A percentile compares a stretch with the other conserved stretches of the same genome.
These are phyloP conservation scores for Chlamydomonas sp. DNA, from an alignment of 139 green algal species.

Conservation along the genomic window DNA sequence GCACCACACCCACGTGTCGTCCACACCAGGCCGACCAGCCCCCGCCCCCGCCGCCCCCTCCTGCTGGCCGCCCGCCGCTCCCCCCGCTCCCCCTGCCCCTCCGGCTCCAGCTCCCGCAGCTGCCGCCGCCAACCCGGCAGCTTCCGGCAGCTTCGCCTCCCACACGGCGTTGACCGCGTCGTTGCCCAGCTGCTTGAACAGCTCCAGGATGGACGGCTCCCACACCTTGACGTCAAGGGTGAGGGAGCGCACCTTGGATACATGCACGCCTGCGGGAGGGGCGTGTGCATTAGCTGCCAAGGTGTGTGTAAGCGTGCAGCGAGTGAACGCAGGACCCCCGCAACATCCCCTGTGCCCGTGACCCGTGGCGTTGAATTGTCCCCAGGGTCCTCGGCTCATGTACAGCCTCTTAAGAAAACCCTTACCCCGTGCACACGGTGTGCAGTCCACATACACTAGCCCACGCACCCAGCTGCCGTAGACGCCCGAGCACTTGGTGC, in stretches of 20 bases:
- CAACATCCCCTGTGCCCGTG: too few species aligned
- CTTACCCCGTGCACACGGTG: too few species aligned
- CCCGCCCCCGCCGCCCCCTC: background rate
- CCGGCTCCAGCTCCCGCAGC: background rate
- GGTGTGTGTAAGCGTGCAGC: background rate
- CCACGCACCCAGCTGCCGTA: background rate
- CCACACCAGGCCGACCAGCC: background rate
- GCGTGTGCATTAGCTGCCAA: background rate
- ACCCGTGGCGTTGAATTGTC: background rate
- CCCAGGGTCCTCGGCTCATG: background rate
- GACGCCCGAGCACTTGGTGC: background rate
- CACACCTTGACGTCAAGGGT: slow-evolving; percentile 81
- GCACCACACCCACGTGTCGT: slow-evolving; percentile 53
- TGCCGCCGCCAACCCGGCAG: background rate
- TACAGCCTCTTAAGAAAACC: too few species aligned
- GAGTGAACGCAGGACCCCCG: background rate
- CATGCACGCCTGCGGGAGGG: slow-evolving; percentile 64
- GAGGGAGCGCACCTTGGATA: slow-evolving; percentile 80
- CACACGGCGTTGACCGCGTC: slow-evolving; percentile 38
- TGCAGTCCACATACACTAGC: too few species aligned
- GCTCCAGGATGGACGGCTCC: slow-evolving; percentile 26
- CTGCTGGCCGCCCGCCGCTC: background rate
- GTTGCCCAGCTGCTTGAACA: slow-evolving; percentile 44
- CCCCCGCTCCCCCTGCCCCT: background rate
- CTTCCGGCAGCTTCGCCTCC: slow-evolving; percentile 43